Evolutionary conservation across 2,329 filamentous ascomycete genomes (phyloP), one percentile per base, ranked within the genome.

Genomic region (Lecanosticta acicola): DNA sequence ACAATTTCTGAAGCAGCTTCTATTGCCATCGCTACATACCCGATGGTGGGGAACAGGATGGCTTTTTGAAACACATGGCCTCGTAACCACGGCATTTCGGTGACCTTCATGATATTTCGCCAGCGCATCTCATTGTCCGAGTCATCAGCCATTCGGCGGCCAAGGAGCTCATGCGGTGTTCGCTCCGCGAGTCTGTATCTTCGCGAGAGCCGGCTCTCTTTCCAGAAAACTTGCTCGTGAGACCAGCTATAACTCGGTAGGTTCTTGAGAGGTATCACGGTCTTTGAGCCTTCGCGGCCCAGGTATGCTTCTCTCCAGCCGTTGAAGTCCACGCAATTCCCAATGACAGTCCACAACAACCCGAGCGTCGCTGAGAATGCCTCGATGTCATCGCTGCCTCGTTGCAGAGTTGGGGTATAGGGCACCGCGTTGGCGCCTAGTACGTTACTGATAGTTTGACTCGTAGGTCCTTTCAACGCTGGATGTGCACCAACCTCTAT

Each of bases 401-500:
- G 51, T 11, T 47, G 44, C 5, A 66, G 40, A 21, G 48, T 53
- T 32, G 37, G 48, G 3, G 29, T 34, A 33, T 54, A 56, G 1
- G 50, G 48, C 14, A 54, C 20, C 17, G 44, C 34, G 16, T 48
- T 52, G 10, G 39, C 3, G 44, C 32, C 13, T 47, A 60, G 21
- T n/a, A 39, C 34, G 16, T 32, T 41, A n/a, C 63, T 57, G 21
- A 70, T 56, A 1, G 60, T 70, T 42, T 71, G 63, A 2, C 48
- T 58, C 0, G 65, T 61, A 0, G 73, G 71, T 0, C 64, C 64
- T 50, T 68, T 70, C 4, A 76, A 61, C 1, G 69, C 66, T 0
- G 71, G 65, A 48, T 75, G 72, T 2, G 73, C 69, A 0, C 73
- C 73, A 9, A 75, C 50, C 43, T 76, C 73, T 3, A 75, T 55